phyloP scores from a whole-genome alignment of 2,329 filamentous ascomycete genomes.

The Colletotrichum tabaci region DNA sequence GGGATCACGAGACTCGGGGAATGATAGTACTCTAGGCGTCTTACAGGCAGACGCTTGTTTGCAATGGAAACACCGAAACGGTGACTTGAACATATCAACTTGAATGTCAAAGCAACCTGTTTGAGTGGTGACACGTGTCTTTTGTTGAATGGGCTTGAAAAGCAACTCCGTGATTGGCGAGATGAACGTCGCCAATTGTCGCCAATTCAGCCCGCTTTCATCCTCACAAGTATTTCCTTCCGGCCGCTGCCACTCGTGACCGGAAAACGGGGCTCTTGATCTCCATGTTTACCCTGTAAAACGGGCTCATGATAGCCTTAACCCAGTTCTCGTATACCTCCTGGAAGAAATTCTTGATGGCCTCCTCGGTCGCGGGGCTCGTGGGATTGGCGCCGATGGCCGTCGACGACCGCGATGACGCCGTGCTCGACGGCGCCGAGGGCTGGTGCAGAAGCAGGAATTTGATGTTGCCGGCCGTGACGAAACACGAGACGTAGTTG shows the following conservation, averaged over 20 bases:
- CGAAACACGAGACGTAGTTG: slow-evolving; percentile 94
- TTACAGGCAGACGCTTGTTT: slow-evolving; percentile 44
- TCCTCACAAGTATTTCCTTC: slow-evolving; percentile 83
- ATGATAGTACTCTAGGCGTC: slow-evolving; percentile 44
- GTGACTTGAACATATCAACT: slow-evolving; percentile 41
- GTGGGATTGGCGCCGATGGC: slow-evolving; percentile 87
- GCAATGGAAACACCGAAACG: slow-evolving; percentile 44
- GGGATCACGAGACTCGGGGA: slow-evolving; percentile 45
- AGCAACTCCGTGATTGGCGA: no score
- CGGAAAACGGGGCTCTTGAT: slow-evolving; percentile 91
- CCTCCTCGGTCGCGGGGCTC: slow-evolving; percentile 92
- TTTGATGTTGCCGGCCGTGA: slow-evolving; percentile 92
- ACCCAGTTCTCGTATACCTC: slow-evolving; percentile 98
- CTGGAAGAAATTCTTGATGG: slow-evolving; percentile 92
- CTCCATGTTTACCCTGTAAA: slow-evolving; percentile 88
- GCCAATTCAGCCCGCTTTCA: neutral
- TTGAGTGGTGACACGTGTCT: slow-evolving; percentile 16
- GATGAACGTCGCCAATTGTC: no score
- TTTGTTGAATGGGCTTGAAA: neutral
- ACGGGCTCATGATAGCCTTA: slow-evolving; percentile 97
- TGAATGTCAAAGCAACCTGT: no score
- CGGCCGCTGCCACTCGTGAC: slow-evolving; percentile 85
- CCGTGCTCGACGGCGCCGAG: slow-evolving; percentile 55
- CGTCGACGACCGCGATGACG: slow-evolving; percentile 71
- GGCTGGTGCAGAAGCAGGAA: slow-evolving; percentile 96